These are phyloP conservation scores for Eucalyptus sp. DNA, from an alignment of 345 rosid species.

Conservation along the genomic window DNA sequence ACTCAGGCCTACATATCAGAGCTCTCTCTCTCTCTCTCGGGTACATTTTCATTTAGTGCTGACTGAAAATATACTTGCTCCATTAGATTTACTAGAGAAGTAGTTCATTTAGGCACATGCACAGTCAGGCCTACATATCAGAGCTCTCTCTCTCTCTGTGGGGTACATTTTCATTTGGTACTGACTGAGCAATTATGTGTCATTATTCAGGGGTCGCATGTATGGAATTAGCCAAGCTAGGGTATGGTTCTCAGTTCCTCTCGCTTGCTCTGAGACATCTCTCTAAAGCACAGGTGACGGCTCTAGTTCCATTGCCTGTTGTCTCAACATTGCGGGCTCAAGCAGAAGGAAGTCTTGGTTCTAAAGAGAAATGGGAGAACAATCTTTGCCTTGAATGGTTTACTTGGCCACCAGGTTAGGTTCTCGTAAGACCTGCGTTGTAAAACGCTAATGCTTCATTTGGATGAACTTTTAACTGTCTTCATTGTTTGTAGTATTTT, in stretches of 20 bases:
- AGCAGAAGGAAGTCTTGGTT: conserved; percentile 85
- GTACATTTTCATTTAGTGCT: background rate
- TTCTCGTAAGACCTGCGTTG: background rate
- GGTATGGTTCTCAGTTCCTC: conserved; percentile 33
- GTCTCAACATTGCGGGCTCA: conserved; percentile 67
- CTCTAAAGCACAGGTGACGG: conserved; percentile 31
- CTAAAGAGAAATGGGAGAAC: conserved; percentile 64
- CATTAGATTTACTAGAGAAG: background rate
- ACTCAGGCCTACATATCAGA: background rate
- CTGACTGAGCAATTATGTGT: background rate
- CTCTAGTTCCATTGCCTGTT: conserved; percentile 46
- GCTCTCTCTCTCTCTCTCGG: background rate
- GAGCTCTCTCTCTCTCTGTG: background rate
- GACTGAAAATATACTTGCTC: background rate
- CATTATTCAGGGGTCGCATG: conserved; percentile 38
- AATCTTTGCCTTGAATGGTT: conserved; percentile 77
- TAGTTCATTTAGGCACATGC: background rate
- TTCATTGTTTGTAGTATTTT: background rate
- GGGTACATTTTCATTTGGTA: background rate
- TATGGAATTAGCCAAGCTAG: conserved; percentile 65
- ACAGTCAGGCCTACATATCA: background rate
- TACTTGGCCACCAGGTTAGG: conserved; percentile 88
- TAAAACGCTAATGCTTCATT: background rate
- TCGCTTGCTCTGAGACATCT: conserved; percentile 59
- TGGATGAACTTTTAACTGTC: background rate